Evolutionary conservation across 2,329 filamentous ascomycete genomes (phyloP).

Genomic region (Diaporthe longicolla): DNA sequence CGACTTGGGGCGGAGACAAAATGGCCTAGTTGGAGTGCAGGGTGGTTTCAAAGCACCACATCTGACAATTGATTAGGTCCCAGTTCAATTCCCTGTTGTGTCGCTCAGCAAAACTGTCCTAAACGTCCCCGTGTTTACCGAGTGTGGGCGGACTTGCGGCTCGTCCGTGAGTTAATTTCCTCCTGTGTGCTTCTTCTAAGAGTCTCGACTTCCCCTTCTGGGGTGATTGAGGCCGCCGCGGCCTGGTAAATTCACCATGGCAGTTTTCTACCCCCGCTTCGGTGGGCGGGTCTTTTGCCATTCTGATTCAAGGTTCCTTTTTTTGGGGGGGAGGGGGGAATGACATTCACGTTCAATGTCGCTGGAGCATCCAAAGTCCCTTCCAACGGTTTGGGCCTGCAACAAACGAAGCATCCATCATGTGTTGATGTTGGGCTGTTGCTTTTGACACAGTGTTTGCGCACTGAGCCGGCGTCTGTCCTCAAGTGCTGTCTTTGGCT

Average conservation of each 20-base stretch:
- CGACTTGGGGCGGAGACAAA: conserved; percentile 1
- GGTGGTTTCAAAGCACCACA: neutral
- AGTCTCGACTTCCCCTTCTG: neutral
- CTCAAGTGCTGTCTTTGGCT: no score
- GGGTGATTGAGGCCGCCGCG: neutral
- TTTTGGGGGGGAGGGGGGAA: no score
- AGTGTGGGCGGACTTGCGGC: neutral
- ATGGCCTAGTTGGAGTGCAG: conserved; percentile 9
- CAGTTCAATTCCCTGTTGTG: neutral
- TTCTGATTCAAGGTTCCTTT: neutral
- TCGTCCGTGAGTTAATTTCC: neutral
- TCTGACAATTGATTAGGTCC: neutral
- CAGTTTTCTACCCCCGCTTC: conserved; percentile 13
- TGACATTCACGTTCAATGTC: neutral
- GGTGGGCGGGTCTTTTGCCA: conserved; percentile 8
- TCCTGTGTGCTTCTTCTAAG: neutral
- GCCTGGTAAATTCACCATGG: neutral
- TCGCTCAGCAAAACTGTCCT: conserved; percentile 8
- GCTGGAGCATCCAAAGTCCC: no score
- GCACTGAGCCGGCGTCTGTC: no score
- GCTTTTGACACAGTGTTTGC: no score
- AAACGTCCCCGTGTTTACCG: neutral
- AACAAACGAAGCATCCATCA: no score
- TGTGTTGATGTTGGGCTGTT: no score
- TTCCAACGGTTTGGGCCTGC: no score